Evolutionary conservation across 306 rosid genomes (phyloP).

Genomic region (Vigna angularis): DNA sequence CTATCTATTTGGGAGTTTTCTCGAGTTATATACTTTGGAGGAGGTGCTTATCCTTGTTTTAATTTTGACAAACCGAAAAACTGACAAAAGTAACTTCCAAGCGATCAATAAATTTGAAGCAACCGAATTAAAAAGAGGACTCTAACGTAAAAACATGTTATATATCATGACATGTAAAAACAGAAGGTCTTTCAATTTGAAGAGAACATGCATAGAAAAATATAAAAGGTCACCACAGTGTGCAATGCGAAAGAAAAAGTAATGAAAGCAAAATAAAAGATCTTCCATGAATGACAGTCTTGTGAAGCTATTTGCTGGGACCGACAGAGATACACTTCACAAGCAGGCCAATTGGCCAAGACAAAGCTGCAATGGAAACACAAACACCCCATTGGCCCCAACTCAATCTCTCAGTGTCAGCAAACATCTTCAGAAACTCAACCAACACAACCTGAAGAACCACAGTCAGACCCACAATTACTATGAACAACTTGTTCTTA

Average conservation of each 20-base stretch:
- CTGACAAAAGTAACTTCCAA: no score
- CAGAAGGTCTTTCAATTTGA: no score
- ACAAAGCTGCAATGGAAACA: neutral
- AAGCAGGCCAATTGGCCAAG: constrained; percentile 19
- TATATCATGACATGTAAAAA: neutral
- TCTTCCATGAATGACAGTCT: neutral
- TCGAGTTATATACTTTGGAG: no score
- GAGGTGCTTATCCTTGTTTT: no score
- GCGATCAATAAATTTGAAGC: no score
- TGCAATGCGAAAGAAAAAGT: neutral
- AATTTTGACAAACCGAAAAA: no score
- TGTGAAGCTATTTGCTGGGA: neutral
- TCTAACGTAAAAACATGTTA: neutral
- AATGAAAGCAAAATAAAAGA: neutral
- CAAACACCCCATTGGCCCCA: constrained; percentile 28
- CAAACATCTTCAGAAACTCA: constrained; percentile 21
- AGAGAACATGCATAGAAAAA: neutral
- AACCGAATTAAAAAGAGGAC: no score
- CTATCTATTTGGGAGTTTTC: no score
- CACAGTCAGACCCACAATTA: neutral
- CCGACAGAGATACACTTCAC: neutral
- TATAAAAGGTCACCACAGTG: neutral
- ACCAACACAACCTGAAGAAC: constrained; percentile 11
- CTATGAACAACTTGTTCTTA: constrained; percentile 10
- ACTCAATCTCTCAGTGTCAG: constrained; percentile 3